Evolutionary conservation across 768 basidiomycete species (phyloP).

Genomic region (Tylopilus sp.): DNA sequence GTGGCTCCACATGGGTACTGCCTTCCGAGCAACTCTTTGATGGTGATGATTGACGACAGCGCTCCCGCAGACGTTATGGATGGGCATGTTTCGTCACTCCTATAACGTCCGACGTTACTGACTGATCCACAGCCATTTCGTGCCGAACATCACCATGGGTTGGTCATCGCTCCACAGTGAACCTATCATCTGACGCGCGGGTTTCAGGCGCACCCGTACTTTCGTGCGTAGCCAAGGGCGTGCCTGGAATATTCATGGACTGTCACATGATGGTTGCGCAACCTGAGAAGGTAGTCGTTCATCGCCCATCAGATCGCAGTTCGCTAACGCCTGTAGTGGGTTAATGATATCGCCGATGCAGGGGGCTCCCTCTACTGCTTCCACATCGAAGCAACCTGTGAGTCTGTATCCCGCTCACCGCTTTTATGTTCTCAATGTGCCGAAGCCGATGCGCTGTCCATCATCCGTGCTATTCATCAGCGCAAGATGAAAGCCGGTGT

Average conservation of each 20-base stretch:
- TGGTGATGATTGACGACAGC: slow-evolving; percentile 7
- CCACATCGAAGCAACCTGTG: slow-evolving; percentile 91
- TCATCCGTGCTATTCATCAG: slow-evolving; percentile 79
- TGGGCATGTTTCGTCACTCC: slow-evolving; percentile 50
- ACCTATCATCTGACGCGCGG: slow-evolving; percentile 12
- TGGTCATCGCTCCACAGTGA: slow-evolving; percentile 19
- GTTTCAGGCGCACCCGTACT: slow-evolving; percentile 80
- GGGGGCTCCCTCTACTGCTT: slow-evolving; percentile 96
- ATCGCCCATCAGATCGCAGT: neutral
- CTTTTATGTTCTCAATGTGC: slow-evolving; percentile 15
- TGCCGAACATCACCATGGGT: slow-evolving; percentile 99
- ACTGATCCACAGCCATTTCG: slow-evolving; percentile 74
- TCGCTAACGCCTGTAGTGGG: slow-evolving; percentile 66
- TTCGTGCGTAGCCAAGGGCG: slow-evolving; percentile 75
- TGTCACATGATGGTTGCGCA: slow-evolving; percentile 99
- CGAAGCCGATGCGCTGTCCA: slow-evolving; percentile 64
- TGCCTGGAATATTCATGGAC: slow-evolving; percentile 98
- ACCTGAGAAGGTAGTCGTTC: slow-evolving; percentile 71
- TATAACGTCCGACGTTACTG: neutral
- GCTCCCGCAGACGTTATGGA: slow-evolving; percentile 88
- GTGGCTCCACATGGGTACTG: slow-evolving; percentile 95
- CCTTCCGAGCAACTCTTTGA: slow-evolving; percentile 1
- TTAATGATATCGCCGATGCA: slow-evolving; percentile 91
- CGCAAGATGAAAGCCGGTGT: slow-evolving; percentile 91
- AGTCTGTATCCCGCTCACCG: slow-evolving; percentile 23